Percentiles rank a stretch among this genome's conserved stretches.
Evolutionary conservation across 2,329 filamentous ascomycete genomes (phyloP).

Genomic region (Fusarium denticulatum): DNA sequence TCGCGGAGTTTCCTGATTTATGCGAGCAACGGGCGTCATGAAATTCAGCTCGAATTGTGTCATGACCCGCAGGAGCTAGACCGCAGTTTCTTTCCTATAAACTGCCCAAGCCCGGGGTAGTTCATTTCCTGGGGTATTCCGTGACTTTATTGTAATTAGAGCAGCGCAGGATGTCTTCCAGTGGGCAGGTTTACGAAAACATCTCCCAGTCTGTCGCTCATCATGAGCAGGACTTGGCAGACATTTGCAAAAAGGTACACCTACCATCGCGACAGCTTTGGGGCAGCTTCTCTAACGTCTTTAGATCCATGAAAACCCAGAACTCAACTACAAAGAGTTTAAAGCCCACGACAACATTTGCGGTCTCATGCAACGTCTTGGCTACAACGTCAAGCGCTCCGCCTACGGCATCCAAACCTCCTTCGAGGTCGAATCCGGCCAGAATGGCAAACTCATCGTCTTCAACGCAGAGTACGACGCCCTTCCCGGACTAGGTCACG

Average conservation of each 20-base stretch:
- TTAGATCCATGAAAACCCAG: slow-evolving; percentile 28
- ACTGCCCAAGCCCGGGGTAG: not conserved
- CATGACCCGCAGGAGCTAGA: not conserved
- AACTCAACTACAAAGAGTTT: slow-evolving; percentile 22
- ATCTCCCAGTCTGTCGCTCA: slow-evolving; percentile 25
- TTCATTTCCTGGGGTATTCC: not conserved
- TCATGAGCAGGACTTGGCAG: slow-evolving; percentile 23
- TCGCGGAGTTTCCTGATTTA: not conserved
- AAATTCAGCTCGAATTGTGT: not conserved
- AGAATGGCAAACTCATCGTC: slow-evolving; percentile 15
- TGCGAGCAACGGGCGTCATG: not conserved
- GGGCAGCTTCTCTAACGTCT: not conserved
- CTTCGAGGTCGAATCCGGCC: slow-evolving; percentile 26
- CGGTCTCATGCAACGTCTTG: slow-evolving; percentile 8
- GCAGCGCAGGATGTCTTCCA: not conserved
- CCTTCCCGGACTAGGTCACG: slow-evolving; percentile 22
- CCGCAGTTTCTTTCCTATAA: slow-evolving; percentile 5
- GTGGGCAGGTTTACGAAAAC: not conserved
- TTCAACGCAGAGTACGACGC: slow-evolving; percentile 36
- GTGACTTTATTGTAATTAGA: not conserved
- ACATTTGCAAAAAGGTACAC: slow-evolving; percentile 26
- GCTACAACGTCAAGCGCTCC: slow-evolving; percentile 10
- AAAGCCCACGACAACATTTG: slow-evolving; percentile 25
- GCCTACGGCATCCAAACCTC: slow-evolving; percentile 20
- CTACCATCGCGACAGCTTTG: accelerated